These are phyloP conservation scores for Populus deltoides DNA, from an alignment of 345 rosid species.

Conservation along the genomic window DNA sequence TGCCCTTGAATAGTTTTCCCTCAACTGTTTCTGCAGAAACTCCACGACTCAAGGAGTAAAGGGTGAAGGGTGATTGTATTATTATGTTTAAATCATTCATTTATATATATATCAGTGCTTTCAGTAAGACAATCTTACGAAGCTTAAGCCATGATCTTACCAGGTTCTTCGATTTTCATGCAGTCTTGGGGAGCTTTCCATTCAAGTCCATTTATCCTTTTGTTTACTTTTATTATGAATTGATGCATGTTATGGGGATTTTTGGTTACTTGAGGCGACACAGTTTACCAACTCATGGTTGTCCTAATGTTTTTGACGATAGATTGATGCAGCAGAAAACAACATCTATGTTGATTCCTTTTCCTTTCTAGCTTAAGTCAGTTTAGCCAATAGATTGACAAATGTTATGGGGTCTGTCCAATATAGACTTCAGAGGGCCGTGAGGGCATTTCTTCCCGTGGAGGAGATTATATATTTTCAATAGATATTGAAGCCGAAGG, in stretches of 20 bases:
- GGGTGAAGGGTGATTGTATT: not conserved
- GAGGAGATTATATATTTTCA: constrained; percentile 26
- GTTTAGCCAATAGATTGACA: too few species aligned
- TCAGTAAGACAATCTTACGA: not conserved
- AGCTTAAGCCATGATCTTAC: not conserved
- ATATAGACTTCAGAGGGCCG: constrained; percentile 35
- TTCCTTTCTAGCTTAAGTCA: too few species aligned
- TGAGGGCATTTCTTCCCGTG: constrained; percentile 20
- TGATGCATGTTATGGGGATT: not conserved
- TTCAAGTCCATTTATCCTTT: not conserved
- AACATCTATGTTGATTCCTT: constrained; percentile 59
- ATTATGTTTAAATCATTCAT: not conserved
- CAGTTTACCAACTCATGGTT: constrained; percentile 7
- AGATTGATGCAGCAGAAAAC: constrained; percentile 74
- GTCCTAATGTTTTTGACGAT: constrained; percentile 13
- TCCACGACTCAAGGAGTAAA: constrained; percentile 70
- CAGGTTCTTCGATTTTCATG: not conserved
- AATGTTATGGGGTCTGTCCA: constrained; percentile 55
- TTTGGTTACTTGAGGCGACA: not conserved
- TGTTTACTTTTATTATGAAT: not conserved
- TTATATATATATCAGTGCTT: not conserved
- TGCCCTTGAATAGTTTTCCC: constrained; percentile 85
- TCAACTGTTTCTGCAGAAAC: constrained; percentile 78
- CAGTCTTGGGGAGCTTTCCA: not conserved
- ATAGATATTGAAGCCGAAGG: constrained; percentile 75